Base-by-base conservation (phyloP, 805 yeast species). In the Candida saitoana region DNA sequence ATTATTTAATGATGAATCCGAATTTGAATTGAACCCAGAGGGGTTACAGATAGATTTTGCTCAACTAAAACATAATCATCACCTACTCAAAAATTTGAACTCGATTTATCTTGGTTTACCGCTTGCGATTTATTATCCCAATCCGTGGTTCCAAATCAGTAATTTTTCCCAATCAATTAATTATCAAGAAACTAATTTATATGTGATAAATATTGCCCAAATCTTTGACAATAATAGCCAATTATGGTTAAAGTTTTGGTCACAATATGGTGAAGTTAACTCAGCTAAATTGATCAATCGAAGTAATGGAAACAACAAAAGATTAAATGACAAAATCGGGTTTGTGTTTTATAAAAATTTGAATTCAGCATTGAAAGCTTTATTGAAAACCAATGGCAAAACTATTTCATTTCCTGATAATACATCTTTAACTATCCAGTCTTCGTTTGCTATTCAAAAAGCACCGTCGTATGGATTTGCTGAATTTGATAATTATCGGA, bases 181-280 rank as follows among this genome's bases (percentile, higher is more conserved):
- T 45, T 68, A 61, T 49, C 88, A 82, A 56, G 88, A 83, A 50
- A 79, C 88, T 4, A 86, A 86, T 59, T 68, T 86, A 35, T 86
- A 85, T 55, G 80, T 86, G 27, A 83, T 80, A 46, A 79, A 80
- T 54, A 61, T 86, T 31, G 83, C 86, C 4, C 49, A 69, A 9
- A 48, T 67, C 3, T 76, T 82, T 57, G 69, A 65, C 39, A 88
- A 85, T 57, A 67, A 73, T 16, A 80, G 76, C 48, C 58, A 51
- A 19, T 46, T 59, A 19, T 68, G 74, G 74, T 61, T 54, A 31
- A 22, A 40, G 20, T 68, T 68, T 49, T 68, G 74, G 73, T 37
- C 44, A 25, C 70, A 64, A 43, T 68, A 67, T 55, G 73, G 73
- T 8, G 42, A 49, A 7, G 60, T 67, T 36, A 67, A 66, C 34